Conservation (phyloP, 1,284 basidiomycete genomes). For the Pascua guehoae region DNA sequence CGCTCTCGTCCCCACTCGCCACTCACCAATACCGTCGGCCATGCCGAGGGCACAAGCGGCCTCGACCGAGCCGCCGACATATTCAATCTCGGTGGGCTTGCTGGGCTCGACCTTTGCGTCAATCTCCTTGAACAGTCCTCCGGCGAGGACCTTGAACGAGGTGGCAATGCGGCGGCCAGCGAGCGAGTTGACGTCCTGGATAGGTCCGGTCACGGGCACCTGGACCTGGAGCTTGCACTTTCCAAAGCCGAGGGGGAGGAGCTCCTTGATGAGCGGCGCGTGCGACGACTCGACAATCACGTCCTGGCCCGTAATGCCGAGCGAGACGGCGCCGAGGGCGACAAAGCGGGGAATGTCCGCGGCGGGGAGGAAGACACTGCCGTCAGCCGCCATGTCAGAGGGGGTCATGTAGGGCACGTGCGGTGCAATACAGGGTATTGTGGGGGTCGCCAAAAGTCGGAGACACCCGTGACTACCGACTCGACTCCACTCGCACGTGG, state of each 20-base stretch:
- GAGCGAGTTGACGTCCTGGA: constrained; percentile 72
- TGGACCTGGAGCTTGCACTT: constrained; percentile 94
- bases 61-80: constrained; percentile 96
- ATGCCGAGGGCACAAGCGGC: constrained; percentile 94
- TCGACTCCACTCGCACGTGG: no score
- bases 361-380: constrained; percentile 92
- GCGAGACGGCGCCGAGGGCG: constrained; percentile 83
- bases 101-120: constrained; percentile 57
- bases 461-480: background rate
- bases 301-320: constrained; percentile 74
- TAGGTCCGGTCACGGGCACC: constrained; percentile 72
- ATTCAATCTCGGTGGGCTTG: constrained; percentile 74
- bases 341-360: constrained; percentile 98
- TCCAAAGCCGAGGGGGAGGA: constrained; percentile 84
- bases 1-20: background rate
- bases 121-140: constrained; percentile 69
- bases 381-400: background rate
- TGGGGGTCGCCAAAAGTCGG: no score
- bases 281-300: constrained; percentile 88
- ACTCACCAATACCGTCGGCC: constrained; percentile 91
- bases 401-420: background rate
- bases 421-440: no score
- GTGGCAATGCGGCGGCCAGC: constrained; percentile 91
- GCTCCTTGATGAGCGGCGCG: constrained; percentile 71
- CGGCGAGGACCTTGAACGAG: constrained; percentile 83